phyloP scores from a whole-genome alignment of 2,329 filamentous ascomycete species.

The Knufia fluminis region DNA sequence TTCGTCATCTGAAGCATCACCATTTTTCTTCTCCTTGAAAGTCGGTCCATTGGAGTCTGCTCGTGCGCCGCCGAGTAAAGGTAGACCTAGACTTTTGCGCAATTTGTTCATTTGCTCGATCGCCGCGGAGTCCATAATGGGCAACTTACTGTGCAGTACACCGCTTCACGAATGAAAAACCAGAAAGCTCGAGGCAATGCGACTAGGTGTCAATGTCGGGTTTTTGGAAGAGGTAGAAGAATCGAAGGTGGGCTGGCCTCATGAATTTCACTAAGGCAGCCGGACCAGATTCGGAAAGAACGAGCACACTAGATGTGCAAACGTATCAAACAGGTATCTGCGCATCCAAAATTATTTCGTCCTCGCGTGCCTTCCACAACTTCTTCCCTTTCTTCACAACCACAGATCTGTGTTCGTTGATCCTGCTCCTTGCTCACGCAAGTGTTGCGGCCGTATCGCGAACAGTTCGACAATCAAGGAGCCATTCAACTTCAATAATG shows the following conservation, averaged over 20 bases:
- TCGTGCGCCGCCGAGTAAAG: conserved; percentile 21
- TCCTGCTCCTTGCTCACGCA: neutral
- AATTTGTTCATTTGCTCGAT: conserved; percentile 25
- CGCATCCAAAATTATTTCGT: neutral
- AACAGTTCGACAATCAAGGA: conserved; percentile 7
- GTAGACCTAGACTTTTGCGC: conserved; percentile 22
- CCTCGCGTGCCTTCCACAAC: neutral
- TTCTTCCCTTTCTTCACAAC: conserved; percentile 2
- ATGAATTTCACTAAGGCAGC: neutral
- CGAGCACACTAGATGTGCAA: neutral
- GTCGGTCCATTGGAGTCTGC: conserved; percentile 37
- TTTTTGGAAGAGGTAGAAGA: neutral
- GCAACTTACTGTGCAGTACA: conserved; percentile 9
- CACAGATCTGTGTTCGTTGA: conserved; percentile 10
- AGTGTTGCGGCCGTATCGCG: conserved; percentile 2
- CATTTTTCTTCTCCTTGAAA: conserved; percentile 41
- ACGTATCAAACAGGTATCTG: neutral
- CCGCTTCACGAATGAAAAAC: neutral
- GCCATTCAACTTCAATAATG: neutral
- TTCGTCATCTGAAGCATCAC: conserved; percentile 53
- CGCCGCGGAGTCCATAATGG: conserved; percentile 20
- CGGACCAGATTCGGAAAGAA: neutral
- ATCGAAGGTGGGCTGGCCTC: neutral
- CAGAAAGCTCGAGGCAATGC: neutral
- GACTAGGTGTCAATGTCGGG: neutral